Base-by-base conservation (phyloP, 352 stramenopile species). In the Phytophthora syringae region DNA sequence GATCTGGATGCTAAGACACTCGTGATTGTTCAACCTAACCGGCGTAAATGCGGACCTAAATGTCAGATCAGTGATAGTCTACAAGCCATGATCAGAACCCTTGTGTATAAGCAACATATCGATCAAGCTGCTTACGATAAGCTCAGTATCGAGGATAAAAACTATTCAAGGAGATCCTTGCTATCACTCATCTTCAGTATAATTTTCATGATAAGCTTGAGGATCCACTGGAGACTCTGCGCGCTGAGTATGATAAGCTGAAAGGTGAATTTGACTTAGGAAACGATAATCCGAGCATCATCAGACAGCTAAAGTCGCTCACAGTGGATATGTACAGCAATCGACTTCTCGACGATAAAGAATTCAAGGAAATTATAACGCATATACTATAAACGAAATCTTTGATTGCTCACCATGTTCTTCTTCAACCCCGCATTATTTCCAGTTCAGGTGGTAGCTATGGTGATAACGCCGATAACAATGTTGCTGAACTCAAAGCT, bases 1-100 rank as follows among this genome's bases (percentile, higher is more conserved):
- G 55, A 63, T 15, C 36, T 63, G 7, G 55, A 63, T 39, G 22
- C 40, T 21, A 44, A 44, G 9, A n/a, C 13, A 18, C 44, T 63
- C 1, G 51, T 55, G 6, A 54, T 63, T 10, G 54, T 54, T 6
- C 50, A 48, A 27, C 53, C 42, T n/a, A 34, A 24, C 15, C 52
- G 39, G 7, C 45, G 50, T 9, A 52, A 44, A 28, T 11, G 48
- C 0, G 40, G 53, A 1, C 40, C 40, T 13, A 44, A 45, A 22
- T 34, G 52, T 28, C n/a, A 34, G 1, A 60, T 60, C 5, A 42
- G 52, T 47, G 39, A 47, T 47, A 47, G 39, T 47, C 39, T 47
- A 1, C 39, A 47, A 47, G 2, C 12, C 18, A 47, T 47, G n/a
- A 47, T 47, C 5, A 47, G 39, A 47, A 47, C n/a, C 2, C 39